Evolutionary conservation across 495 filamentous ascomycete species (phyloP).

Genomic region (Penicillium manginii): DNA sequence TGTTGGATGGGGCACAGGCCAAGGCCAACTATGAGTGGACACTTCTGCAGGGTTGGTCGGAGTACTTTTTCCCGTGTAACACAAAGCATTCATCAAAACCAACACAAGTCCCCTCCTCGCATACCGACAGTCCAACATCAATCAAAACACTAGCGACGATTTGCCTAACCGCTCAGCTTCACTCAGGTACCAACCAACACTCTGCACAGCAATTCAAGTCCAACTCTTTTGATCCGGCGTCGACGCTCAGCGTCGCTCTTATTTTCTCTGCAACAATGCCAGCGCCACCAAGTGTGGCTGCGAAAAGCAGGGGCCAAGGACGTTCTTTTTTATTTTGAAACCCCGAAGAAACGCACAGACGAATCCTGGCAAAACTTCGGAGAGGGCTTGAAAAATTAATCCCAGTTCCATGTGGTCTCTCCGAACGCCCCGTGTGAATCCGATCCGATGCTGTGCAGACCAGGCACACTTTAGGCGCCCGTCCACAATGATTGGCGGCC

Average conservation of each 20-base stretch:
- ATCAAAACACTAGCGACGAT: background rate
- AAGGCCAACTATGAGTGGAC: too few species aligned
- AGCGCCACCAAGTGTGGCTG: slow-evolving; percentile 20
- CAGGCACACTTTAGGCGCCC: slow-evolving; percentile 27
- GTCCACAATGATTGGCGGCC: slow-evolving; percentile 23
- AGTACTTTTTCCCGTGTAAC: slow-evolving; percentile 26
- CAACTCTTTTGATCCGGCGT: slow-evolving; percentile 14
- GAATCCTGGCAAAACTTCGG: slow-evolving; percentile 2
- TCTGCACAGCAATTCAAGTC: background rate
- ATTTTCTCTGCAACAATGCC: background rate
- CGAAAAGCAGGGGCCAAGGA: slow-evolving; percentile 13
- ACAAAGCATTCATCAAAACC: slow-evolving; percentile 12
- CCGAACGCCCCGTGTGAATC: background rate
- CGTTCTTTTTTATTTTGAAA: background rate
- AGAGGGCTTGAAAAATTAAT: background rate
- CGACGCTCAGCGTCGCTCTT: slow-evolving; percentile 3
- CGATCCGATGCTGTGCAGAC: slow-evolving; percentile 7
- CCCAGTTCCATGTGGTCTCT: too few species aligned
- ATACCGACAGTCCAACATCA: background rate
- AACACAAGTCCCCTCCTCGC: background rate
- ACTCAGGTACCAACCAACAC: background rate
- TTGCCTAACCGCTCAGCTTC: background rate
- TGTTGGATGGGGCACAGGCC: background rate
- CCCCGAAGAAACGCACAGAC: slow-evolving; percentile 28
- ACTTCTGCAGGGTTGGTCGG: slow-evolving; percentile 5